These are phyloP conservation scores for Pseudopediastrum boryanum DNA, from an alignment of 139 green algal genomes.

Conservation along the genomic window DNA sequence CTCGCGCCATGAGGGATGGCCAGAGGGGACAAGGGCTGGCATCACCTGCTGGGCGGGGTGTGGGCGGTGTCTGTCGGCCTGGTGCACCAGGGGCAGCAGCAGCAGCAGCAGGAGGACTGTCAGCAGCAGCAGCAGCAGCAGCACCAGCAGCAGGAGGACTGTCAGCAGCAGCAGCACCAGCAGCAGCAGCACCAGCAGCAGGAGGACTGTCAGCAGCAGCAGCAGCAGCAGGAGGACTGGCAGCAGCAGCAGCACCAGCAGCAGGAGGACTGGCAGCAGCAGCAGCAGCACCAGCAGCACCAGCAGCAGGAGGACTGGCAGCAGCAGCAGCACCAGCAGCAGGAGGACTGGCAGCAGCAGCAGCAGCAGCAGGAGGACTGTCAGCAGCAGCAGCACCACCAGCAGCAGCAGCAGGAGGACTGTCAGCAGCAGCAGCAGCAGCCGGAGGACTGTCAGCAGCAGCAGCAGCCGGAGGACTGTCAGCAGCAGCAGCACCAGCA, in stretches of 20 bases:
- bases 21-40: too few species aligned
- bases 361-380: not conserved
- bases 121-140: not conserved
- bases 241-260: not conserved
- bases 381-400: not conserved
- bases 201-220: not conserved
- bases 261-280: not conserved
- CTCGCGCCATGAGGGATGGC: too few species aligned
- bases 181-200: not conserved
- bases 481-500: not conserved
- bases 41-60: too few species aligned
- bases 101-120: not conserved
- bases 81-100: slow-evolving; percentile 1
- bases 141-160: not conserved
- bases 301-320: not conserved
- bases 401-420: not conserved
- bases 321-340: not conserved
- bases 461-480: not conserved
- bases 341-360: not conserved
- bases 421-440: not conserved
- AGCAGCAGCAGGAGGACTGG: not conserved
- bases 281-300: not conserved
- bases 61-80: too few species aligned
- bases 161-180: not conserved
- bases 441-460: not conserved